Evolutionary conservation across 129 eudicot species (phyloP).

Genomic region (Erigeron canadensis): DNA sequence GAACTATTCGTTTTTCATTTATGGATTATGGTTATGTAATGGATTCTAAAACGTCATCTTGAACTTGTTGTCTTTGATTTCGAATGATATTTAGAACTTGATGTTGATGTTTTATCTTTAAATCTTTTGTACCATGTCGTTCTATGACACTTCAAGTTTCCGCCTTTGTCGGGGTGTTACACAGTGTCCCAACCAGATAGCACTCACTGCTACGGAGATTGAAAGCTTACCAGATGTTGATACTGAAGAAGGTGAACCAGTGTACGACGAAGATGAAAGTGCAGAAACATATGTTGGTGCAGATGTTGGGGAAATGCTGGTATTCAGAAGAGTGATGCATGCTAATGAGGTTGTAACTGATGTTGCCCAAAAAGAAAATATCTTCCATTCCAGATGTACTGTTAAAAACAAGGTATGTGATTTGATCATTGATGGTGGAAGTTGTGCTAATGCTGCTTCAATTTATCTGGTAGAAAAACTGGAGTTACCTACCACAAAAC

Average conservation of each 20-base stretch:
- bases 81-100: too few species aligned
- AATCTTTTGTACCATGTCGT: too few species aligned
- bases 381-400: background rate
- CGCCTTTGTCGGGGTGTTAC: too few species aligned
- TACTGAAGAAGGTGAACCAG: background rate
- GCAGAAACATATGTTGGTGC: background rate
- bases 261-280: background rate
- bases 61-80: too few species aligned
- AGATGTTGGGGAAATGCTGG: background rate
- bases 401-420: background rate
- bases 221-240: background rate
- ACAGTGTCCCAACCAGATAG: background rate
- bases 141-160: too few species aligned
- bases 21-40: too few species aligned
- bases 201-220: background rate
- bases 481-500: background rate
- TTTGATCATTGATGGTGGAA: background rate
- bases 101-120: too few species aligned
- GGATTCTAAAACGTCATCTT: too few species aligned
- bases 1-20: too few species aligned
- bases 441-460: background rate
- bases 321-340: background rate
- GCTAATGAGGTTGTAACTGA: background rate
- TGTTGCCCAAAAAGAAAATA: background rate
- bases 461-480: too few species aligned